Conservation (phyloP, 2,329 filamentous ascomycete genomes). For the Chaetomiaceae sp. region DNA sequence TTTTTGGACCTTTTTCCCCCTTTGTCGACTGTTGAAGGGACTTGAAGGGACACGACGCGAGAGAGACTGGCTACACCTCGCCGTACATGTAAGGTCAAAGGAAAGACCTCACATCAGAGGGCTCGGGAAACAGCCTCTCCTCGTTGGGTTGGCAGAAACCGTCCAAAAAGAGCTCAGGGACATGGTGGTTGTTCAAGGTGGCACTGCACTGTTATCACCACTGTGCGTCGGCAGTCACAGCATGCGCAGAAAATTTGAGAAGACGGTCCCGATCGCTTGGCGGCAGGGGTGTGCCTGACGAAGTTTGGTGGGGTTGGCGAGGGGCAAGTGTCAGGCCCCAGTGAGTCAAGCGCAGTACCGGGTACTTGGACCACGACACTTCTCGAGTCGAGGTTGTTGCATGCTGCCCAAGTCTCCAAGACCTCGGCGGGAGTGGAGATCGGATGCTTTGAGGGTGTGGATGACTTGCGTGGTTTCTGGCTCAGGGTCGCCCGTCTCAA, state of each 20-base stretch:
- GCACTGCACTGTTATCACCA: conserved; percentile 6
- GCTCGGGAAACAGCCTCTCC: background rate
- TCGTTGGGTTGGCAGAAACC: background rate
- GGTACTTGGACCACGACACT: background rate
- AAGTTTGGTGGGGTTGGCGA: conserved; percentile 4
- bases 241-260: background rate
- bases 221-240: conserved; percentile 6
- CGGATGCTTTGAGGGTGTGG: background rate
- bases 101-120: conserved; percentile 13
- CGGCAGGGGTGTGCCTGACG: background rate
- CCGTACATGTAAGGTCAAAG: conserved; percentile 2
- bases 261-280: conserved; percentile 3
- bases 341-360: background rate
- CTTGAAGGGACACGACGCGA: background rate
- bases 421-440: background rate
- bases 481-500: background rate
- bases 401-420: background rate
- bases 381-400: background rate
- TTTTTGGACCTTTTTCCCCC: no score
- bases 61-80: conserved; percentile 6
- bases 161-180: conserved; percentile 2
- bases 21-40: conserved; percentile 7
- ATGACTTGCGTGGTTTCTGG: background rate
- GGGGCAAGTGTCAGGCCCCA: background rate
- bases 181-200: conserved; percentile 6